Evolutionary conservation across 805 yeast species (phyloP).

Genomic region (Myxozyma sirexii): DNA sequence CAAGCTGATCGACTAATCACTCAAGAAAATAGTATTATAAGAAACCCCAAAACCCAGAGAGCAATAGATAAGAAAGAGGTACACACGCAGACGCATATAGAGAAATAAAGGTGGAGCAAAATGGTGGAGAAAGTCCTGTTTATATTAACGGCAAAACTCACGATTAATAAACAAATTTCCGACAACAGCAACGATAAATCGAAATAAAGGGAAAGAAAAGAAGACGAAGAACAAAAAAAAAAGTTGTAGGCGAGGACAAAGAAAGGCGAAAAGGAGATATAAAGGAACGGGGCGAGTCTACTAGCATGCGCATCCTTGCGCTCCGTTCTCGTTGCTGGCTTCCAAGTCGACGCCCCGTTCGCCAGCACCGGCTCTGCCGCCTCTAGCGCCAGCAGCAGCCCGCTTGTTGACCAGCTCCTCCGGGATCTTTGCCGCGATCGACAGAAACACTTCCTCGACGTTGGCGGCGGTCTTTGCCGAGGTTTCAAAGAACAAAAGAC

Average conservation of each 20-base stretch:
- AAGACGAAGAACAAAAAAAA: not conserved
- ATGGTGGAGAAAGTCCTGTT: too few relatives aligned
- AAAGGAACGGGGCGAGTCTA: not conserved
- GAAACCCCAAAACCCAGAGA: too few relatives aligned
- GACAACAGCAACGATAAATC: not conserved
- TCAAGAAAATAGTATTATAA: too few relatives aligned
- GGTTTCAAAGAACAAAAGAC: slow-evolving; percentile 86
- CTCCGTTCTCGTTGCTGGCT: slow-evolving; percentile 23
- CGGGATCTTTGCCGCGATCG: slow-evolving; percentile 89
- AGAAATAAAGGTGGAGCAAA: too few relatives aligned
- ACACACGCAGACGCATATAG: too few relatives aligned
- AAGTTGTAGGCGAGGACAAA: not conserved
- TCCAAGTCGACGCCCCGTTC: slow-evolving; percentile 33
- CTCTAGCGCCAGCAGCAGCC: slow-evolving; percentile 23
- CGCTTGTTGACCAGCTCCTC: slow-evolving; percentile 40
- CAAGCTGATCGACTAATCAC: too few relatives aligned
- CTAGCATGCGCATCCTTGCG: slow-evolving; percentile 33
- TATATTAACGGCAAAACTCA: not conserved
- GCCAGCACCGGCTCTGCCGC: slow-evolving; percentile 31
- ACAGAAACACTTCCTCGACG: slow-evolving; percentile 88
- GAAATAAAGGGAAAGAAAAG: not conserved
- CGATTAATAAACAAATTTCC: not conserved
- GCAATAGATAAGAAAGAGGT: too few relatives aligned
- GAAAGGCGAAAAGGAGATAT: not conserved
- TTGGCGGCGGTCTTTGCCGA: slow-evolving; percentile 89